These are phyloP conservation scores for Fraxinus sp. DNA, from an alignment of 305 asterid genomes.

Conservation along the genomic window DNA sequence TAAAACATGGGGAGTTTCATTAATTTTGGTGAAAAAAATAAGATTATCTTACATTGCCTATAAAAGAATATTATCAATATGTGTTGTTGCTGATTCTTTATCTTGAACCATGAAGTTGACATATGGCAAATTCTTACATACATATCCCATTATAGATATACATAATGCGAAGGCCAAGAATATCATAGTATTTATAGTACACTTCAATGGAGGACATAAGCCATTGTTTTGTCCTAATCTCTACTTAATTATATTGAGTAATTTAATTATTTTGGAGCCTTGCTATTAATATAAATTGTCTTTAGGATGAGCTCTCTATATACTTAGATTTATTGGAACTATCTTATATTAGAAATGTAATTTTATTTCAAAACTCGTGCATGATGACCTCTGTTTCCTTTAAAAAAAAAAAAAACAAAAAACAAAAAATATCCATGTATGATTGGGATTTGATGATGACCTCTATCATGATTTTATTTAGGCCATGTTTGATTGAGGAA, in stretches of 20 bases:
- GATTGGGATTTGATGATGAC: not conserved
- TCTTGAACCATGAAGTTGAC: constrained; percentile 16
- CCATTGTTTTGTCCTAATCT: not conserved
- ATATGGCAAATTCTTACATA: constrained; percentile 14
- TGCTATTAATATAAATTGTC: not conserved
- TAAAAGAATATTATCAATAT: not conserved
- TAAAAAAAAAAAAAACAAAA: no score
- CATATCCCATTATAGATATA: not conserved
- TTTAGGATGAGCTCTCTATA: not conserved
- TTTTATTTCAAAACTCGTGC: not conserved
- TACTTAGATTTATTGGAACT: not conserved
- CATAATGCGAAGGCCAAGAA: not conserved
- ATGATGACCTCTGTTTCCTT: not conserved
- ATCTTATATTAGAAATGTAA: not conserved
- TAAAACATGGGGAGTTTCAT: constrained; percentile 22
- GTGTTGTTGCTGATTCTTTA: not conserved
- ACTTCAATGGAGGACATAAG: not conserved
- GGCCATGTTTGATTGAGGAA: no score
- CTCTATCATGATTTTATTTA: no score
- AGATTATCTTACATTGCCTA: constrained; percentile 6
- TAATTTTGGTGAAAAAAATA: not conserved
- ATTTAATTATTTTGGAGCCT: not conserved
- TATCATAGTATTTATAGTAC: not conserved
- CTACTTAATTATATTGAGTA: not conserved
- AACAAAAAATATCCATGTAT: not conserved